Percentiles rank a stretch among this genome's conserved stretches.
Evolutionary conservation across 805 yeast genomes (phyloP).

Genomic region (Brettanomyces sp.): DNA sequence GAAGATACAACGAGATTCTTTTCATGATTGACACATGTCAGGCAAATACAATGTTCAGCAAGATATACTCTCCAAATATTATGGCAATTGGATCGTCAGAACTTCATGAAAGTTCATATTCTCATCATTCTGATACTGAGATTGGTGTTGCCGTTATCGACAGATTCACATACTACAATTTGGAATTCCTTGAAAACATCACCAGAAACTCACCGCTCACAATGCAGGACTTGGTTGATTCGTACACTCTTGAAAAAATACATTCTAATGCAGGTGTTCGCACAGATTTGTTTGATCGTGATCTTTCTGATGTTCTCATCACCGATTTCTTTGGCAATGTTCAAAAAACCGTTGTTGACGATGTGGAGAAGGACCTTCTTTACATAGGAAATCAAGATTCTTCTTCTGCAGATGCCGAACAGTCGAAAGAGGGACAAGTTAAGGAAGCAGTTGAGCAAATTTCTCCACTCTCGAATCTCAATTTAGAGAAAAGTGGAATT

Average conservation of each 20-base stretch:
- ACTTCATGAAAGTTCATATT: slow-evolving; percentile 81
- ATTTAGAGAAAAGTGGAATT: not conserved
- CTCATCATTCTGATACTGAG: slow-evolving; percentile 92
- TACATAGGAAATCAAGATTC: slow-evolving; percentile 1
- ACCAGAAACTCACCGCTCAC: slow-evolving; percentile 68
- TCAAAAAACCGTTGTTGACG: slow-evolving; percentile 59
- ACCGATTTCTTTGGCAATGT: slow-evolving; percentile 95
- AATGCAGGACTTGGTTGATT: slow-evolving; percentile 74
- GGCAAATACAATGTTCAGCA: slow-evolving; percentile 95
- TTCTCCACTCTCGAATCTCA: not conserved
- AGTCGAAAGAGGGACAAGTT: not conserved
- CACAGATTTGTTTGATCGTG: slow-evolving; percentile 64
- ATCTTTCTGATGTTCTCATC: slow-evolving; percentile 57
- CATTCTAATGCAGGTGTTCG: slow-evolving; percentile 93
- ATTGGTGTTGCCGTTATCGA: slow-evolving; percentile 98
- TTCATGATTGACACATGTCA: slow-evolving; percentile 99
- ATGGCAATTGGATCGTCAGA: slow-evolving; percentile 88
- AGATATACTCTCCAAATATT: slow-evolving; percentile 85
- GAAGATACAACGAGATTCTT: slow-evolving; percentile 87
- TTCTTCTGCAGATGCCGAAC: not conserved
- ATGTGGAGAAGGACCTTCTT: slow-evolving; percentile 40
- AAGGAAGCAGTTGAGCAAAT: not conserved
- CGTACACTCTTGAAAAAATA: slow-evolving; percentile 74
- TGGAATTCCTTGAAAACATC: slow-evolving; percentile 77
- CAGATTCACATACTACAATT: slow-evolving; percentile 84